phyloP scores from a whole-genome alignment of 208 protist genomes.

The Entamoeba histolytica region DNA sequence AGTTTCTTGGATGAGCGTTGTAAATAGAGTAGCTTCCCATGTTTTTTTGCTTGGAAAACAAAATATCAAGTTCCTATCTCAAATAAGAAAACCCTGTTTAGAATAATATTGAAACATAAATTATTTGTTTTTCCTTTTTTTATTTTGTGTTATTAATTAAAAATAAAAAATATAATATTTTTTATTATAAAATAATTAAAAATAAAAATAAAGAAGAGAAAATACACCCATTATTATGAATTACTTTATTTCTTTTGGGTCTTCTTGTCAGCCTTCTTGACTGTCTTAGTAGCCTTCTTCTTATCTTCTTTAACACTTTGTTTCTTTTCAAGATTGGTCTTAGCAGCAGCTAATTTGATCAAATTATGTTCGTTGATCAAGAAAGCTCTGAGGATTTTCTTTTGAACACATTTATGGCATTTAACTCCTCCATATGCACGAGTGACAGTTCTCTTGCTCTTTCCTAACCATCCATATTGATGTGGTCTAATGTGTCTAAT shows the following conservation, averaged over 20 bases:
- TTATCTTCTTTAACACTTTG: not conserved
- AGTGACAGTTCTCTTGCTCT: not conserved
- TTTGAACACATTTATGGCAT: not conserved
- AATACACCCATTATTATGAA: no score
- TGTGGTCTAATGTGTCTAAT: not conserved
- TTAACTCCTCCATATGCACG: constrained; percentile 7
- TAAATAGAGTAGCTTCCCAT: no score
- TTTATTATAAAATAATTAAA: no score
- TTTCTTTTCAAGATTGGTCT: not conserved
- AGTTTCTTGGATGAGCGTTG: not conserved
- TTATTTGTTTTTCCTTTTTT: no score
- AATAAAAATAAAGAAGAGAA: no score
- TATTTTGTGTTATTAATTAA: no score
- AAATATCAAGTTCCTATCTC: no score
- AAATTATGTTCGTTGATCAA: not conserved
- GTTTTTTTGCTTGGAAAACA: no score
- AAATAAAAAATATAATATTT: no score
- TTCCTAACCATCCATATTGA: not conserved
- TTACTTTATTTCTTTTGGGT: no score
- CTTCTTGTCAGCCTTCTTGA: not conserved
- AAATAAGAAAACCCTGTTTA: no score
- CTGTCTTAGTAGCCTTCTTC: not conserved
- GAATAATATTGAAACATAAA: no score
- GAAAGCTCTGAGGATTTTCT: not conserved
- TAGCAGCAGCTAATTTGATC: not conserved